Evolutionary conservation across 192 early-diverging fungal genomes (phyloP).

Genomic region (Chytriomyces confervae): DNA sequence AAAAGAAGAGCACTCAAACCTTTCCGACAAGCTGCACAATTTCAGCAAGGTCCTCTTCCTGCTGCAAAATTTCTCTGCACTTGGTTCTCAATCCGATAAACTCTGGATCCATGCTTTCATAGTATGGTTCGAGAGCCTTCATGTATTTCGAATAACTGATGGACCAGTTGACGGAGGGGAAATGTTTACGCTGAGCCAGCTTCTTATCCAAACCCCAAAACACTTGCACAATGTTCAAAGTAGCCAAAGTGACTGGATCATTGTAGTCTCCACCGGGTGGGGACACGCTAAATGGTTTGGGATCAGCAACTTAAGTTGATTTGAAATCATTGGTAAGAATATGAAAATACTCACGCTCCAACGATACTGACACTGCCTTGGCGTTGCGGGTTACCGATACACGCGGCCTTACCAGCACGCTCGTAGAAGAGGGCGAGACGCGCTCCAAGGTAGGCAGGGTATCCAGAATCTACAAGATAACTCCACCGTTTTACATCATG

Average conservation of each 20-base stretch:
- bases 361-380: slow-evolving; percentile 96
- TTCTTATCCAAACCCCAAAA: slow-evolving; percentile 99
- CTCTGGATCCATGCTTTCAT: slow-evolving; percentile 94
- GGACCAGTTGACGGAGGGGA: slow-evolving; percentile 99
- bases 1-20: slow-evolving; percentile 48
- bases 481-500: background rate
- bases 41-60: slow-evolving; percentile 97
- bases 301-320: background rate
- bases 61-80: slow-evolving; percentile 97
- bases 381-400: slow-evolving; percentile 91
- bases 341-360: slow-evolving; percentile 73
- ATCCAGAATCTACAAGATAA: slow-evolving; percentile 77
- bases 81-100: slow-evolving; percentile 90
- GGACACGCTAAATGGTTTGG: slow-evolving; percentile 75
- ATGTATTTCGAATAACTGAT: slow-evolving; percentile 98
- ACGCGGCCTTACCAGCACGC: slow-evolving; percentile 97
- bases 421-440: slow-evolving; percentile 99
- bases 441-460: slow-evolving; percentile 98
- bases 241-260: slow-evolving; percentile 96
- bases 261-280: slow-evolving; percentile 99
- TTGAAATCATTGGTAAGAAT: background rate
- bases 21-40: slow-evolving; percentile 99
- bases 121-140: slow-evolving; percentile 95
- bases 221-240: slow-evolving; percentile 98
- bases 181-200: slow-evolving; percentile 99